These are phyloP conservation scores for Mucor plumbeus DNA, from an alignment of 371 early-diverging fungal genomes.

Conservation along the genomic window DNA sequence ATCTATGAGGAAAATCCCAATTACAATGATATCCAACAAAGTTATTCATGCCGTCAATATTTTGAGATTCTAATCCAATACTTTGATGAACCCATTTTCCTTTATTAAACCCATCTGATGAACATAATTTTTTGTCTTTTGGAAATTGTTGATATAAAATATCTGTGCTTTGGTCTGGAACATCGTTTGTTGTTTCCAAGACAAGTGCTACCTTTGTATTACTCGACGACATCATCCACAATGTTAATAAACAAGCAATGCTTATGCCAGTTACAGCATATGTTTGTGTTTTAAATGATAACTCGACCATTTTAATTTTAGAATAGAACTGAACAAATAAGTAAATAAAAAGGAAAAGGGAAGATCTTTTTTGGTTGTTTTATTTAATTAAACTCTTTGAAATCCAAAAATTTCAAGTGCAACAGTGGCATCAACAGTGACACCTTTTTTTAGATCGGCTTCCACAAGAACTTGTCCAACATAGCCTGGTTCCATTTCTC, in stretches of 20 bases:
- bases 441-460: conserved; percentile 12
- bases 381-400: conserved; percentile 21
- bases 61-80: conserved; percentile 20
- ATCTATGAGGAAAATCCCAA: conserved; percentile 38
- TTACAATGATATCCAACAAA: conserved; percentile 40
- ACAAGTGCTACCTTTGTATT: not conserved
- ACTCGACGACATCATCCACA: conserved; percentile 8
- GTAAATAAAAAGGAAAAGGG: conserved; percentile 9
- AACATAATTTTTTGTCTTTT: conserved; percentile 22
- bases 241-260: conserved; percentile 1
- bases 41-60: conserved; percentile 30
- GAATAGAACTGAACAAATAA: not conserved
- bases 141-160: conserved; percentile 8
- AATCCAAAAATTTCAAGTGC: conserved; percentile 44
- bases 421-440: conserved; percentile 36
- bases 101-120: conserved; percentile 31
- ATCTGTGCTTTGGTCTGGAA: not conserved
- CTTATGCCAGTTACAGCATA: conserved; percentile 10
- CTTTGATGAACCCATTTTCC: conserved; percentile 40
- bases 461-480: conserved; percentile 38
- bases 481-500: conserved; percentile 34
- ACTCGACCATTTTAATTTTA: not conserved
- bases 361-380: not conserved
- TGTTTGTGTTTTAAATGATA: not conserved
- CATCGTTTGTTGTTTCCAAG: not conserved